A percentile compares a stretch with the other conserved stretches of the same genome.
These are phyloP conservation scores for Erythrobasidium yunnanense DNA, from an alignment of 768 basidiomycete species.

Conservation along the genomic window DNA sequence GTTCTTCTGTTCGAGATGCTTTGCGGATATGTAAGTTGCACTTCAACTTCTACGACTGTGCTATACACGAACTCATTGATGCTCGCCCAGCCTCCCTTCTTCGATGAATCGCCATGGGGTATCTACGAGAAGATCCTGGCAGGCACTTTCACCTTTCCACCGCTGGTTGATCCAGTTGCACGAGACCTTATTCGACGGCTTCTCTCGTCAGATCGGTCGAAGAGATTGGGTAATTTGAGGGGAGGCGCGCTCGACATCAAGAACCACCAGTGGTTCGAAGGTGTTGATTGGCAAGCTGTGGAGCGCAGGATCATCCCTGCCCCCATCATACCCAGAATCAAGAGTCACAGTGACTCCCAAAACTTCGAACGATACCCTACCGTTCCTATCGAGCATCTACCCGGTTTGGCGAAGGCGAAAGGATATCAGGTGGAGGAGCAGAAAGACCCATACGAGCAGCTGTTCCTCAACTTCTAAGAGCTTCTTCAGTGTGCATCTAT, in stretches of 20 bases:
- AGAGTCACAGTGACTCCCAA: slow-evolving; percentile 30
- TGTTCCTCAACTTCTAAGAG: slow-evolving; percentile 16
- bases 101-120: slow-evolving; percentile 86
- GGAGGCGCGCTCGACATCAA: slow-evolving; percentile 72
- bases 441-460: slow-evolving; percentile 13
- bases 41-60: background rate
- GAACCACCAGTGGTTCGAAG: slow-evolving; percentile 75
- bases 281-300: slow-evolving; percentile 67
- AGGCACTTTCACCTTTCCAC: slow-evolving; percentile 82
- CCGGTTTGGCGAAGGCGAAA: slow-evolving; percentile 33
- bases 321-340: slow-evolving; percentile 58
- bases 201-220: slow-evolving; percentile 79
- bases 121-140: slow-evolving; percentile 96
- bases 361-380: slow-evolving; percentile 37
- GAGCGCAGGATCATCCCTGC: slow-evolving; percentile 78
- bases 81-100: slow-evolving; percentile 61
- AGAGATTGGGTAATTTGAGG: slow-evolving; percentile 82
- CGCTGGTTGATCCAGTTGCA: slow-evolving; percentile 74
- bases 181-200: slow-evolving; percentile 78
- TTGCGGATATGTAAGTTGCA: slow-evolving; percentile 57
- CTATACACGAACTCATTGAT: background rate
- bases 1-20: slow-evolving; percentile 98
- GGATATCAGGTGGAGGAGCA: background rate
- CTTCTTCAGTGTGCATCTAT: too few relatives aligned
- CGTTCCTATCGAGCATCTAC: slow-evolving; percentile 27